phyloP scores from a whole-genome alignment of 2,329 filamentous ascomycete genomes.

The Apiospora phragmitis region DNA sequence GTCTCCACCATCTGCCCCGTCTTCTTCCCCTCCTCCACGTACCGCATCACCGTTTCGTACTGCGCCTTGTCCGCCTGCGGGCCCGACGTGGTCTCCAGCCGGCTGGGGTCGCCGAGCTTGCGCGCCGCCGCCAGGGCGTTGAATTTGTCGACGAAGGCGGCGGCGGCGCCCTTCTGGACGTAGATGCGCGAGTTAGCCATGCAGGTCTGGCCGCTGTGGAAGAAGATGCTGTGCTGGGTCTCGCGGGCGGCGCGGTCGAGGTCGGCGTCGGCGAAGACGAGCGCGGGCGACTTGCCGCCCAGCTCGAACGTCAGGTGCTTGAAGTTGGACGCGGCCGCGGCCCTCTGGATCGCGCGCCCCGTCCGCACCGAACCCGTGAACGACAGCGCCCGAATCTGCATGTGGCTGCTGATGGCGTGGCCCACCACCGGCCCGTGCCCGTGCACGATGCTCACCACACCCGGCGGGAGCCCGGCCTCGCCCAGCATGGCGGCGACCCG shows the following conservation, averaged over 20 bases:
- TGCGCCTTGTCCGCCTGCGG: constrained; percentile 53
- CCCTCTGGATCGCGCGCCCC: constrained; percentile 72
- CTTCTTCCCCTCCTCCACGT: constrained; percentile 46
- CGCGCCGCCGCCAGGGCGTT: constrained; percentile 41
- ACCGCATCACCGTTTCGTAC: constrained; percentile 46
- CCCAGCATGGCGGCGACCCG: constrained; percentile 66
- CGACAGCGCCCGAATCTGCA: constrained; percentile 69
- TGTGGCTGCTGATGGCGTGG: constrained; percentile 65
- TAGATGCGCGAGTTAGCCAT: constrained; percentile 60
- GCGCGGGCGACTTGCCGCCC: constrained; percentile 66
- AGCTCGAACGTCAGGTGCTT: constrained; percentile 68
- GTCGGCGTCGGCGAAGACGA: constrained; percentile 67
- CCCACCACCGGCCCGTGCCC: constrained; percentile 69
- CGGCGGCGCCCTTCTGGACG: constrained; percentile 52
- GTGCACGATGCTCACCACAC: constrained; percentile 71
- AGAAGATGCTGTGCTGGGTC: constrained; percentile 45
- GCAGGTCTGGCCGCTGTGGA: constrained; percentile 60
- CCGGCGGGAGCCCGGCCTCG: constrained; percentile 73
- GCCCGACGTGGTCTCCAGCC: constrained; percentile 37
- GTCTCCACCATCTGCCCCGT: constrained; percentile 27
- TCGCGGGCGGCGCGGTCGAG: constrained; percentile 62
- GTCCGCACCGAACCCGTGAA: constrained; percentile 77
- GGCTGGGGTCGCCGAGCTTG: constrained; percentile 38
- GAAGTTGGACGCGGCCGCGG: constrained; percentile 62
- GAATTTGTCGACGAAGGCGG: constrained; percentile 61